These are phyloP conservation scores for Zizania latifolia DNA, from an alignment of 176 grass and related monocot genomes.

Conservation along the genomic window DNA sequence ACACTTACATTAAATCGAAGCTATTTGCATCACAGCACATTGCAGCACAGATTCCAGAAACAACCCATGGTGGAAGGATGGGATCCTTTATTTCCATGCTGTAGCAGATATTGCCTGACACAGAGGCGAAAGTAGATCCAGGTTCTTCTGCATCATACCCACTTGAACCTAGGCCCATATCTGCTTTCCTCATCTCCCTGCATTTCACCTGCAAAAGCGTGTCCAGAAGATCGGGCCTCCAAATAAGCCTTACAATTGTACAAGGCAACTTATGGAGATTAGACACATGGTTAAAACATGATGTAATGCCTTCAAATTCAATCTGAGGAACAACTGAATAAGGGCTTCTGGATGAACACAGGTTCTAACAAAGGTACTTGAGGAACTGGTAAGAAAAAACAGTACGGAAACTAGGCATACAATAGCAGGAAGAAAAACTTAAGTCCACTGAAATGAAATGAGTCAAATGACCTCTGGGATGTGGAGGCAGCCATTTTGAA, in stretches of 20 bases:
- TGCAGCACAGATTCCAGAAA: constrained; percentile 53
- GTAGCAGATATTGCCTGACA: constrained; percentile 48
- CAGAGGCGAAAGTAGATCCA: constrained; percentile 12
- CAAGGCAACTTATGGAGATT: background rate
- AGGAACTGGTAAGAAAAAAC: background rate
- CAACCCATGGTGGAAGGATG: constrained; percentile 65
- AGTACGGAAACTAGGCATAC: background rate
- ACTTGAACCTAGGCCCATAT: constrained; percentile 29
- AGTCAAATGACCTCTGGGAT: constrained; percentile 59
- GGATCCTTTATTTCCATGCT: constrained; percentile 74
- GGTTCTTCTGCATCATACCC: constrained; percentile 27
- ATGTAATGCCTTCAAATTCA: background rate
- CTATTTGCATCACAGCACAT: constrained; percentile 42
- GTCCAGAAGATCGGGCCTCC: background rate
- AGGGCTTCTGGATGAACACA: background rate
- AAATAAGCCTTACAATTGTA: no score
- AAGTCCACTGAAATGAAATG: background rate
- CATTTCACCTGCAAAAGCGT: constrained; percentile 56
- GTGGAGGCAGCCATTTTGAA: constrained; percentile 69
- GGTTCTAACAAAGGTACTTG: background rate
- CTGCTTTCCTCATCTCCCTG: constrained; percentile 83
- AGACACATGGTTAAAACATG: background rate
- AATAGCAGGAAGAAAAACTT: background rate
- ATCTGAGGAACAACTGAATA: background rate
- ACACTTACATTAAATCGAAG: constrained; percentile 54